A percentile compares a stretch with the other conserved stretches of the same genome.
These are phyloP conservation scores for Trichoderma sp. DNA, from an alignment of 2,329 filamentous ascomycete genomes.

Conservation along the genomic window DNA sequence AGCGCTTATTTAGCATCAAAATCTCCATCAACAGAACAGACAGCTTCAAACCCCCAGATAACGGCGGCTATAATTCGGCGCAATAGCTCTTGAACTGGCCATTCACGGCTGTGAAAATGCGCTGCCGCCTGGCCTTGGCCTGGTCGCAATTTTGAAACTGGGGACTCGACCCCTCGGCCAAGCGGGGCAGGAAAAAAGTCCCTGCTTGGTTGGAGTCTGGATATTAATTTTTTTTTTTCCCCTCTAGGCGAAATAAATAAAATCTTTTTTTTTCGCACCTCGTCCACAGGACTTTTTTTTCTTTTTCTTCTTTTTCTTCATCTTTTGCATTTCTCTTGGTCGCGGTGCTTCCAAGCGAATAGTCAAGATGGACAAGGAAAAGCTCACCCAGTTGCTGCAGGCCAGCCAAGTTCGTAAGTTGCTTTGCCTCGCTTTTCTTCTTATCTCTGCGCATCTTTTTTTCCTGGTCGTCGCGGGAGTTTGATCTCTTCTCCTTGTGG, in stretches of 20 bases:
- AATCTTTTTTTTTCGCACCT: slow-evolving; percentile 20
- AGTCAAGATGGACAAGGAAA: slow-evolving; percentile 53
- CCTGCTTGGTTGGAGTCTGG: slow-evolving; percentile 16
- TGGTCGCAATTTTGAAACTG: slow-evolving; percentile 11
- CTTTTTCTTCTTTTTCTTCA: not conserved
- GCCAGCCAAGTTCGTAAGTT: slow-evolving; percentile 81
- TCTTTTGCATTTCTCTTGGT: slow-evolving; percentile 21
- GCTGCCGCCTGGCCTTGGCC: not conserved
- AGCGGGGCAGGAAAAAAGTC: slow-evolving; percentile 18
- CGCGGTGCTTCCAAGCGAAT: slow-evolving; percentile 28
- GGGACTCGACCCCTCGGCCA: slow-evolving; percentile 19
- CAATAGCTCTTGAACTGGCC: not conserved
- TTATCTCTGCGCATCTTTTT: slow-evolving; percentile 10
- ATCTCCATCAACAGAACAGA: not conserved
- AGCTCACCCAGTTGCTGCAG: slow-evolving; percentile 83
- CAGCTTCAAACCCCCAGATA: not conserved
- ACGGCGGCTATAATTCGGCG: slow-evolving; percentile 14
- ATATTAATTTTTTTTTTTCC: slow-evolving; percentile 24
- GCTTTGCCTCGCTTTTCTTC: not conserved
- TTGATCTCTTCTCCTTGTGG: not conserved
- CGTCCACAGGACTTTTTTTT: not conserved
- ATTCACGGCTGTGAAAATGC: not conserved
- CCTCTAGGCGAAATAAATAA: slow-evolving; percentile 21
- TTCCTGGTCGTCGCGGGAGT: not conserved
- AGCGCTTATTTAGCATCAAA: not conserved